Conservation (phyloP, 768 basidiomycete species). For the Naganishia kalamii region DNA sequence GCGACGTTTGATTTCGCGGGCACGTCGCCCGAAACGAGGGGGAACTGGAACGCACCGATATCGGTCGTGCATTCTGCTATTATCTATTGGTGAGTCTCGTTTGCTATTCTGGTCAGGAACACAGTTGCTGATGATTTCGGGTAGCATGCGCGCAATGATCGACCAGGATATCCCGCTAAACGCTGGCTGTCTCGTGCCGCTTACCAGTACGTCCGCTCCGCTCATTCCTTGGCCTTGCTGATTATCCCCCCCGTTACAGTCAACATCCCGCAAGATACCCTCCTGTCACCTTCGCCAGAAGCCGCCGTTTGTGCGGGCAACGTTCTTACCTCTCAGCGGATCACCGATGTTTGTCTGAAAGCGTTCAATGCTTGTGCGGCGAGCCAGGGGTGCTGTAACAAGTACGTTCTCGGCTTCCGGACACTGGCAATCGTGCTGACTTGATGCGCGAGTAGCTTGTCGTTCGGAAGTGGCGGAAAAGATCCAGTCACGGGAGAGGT, state of each 20-base stretch:
- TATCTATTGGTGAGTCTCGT: constrained; percentile 37
- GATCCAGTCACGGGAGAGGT: constrained; percentile 63
- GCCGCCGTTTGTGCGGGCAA: constrained; percentile 35
- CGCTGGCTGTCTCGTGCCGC: constrained; percentile 82
- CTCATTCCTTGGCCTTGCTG: neutral
- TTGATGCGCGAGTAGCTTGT: constrained; percentile 57
- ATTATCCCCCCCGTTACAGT: neutral
- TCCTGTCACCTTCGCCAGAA: constrained; percentile 32
- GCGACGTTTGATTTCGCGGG: constrained; percentile 73
- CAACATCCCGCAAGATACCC: constrained; percentile 30
- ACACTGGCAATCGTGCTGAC: neutral
- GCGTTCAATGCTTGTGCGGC: constrained; percentile 39
- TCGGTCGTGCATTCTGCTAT: constrained; percentile 42
- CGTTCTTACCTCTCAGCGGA: constrained; percentile 35
- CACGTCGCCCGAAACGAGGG: constrained; percentile 47
- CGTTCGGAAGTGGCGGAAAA: constrained; percentile 85
- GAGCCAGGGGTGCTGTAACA: constrained; percentile 33
- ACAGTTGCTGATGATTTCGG: neutral
- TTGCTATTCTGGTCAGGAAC: neutral
- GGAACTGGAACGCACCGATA: constrained; percentile 53
- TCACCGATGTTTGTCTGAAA: constrained; percentile 37
- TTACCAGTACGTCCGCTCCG: constrained; percentile 38
- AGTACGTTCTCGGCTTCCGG: neutral
- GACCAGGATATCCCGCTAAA: constrained; percentile 78
- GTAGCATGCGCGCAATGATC: constrained; percentile 22